Conservation (phyloP, 2,329 filamentous ascomycete species). For the Bipolaris oryzae region DNA sequence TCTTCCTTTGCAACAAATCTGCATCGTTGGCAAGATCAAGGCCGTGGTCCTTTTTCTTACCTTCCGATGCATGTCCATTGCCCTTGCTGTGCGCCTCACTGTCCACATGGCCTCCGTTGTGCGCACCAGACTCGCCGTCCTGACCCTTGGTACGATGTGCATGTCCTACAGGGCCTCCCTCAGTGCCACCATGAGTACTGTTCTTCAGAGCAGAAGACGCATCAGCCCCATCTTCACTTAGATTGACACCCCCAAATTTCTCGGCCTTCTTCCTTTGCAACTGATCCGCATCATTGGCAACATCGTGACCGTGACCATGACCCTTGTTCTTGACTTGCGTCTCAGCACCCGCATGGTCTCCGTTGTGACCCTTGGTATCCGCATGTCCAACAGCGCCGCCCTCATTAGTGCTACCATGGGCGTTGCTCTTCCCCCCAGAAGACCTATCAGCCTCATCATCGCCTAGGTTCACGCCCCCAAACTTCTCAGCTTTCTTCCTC, state of each 20-base stretch:
- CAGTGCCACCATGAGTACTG: neutral
- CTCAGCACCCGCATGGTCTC: neutral
- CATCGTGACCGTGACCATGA: neutral
- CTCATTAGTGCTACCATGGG: neutral
- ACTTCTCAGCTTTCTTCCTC: conserved; percentile 23
- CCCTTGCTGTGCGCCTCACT: neutral
- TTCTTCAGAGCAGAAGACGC: neutral
- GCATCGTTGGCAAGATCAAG: neutral
- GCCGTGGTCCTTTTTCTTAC: neutral
- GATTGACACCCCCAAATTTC: conserved; percentile 21
- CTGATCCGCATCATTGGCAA: conserved; percentile 5
- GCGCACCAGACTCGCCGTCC: neutral
- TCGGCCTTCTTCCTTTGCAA: conserved; percentile 18
- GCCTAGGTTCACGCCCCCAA: conserved; percentile 14
- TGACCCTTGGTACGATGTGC: neutral
- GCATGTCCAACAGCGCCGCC: neutral
- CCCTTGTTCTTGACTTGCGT: neutral
- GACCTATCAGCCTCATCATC: neutral
- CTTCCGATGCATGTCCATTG: neutral
- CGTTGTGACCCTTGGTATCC: neutral
- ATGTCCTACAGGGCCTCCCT: neutral
- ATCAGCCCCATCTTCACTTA: conserved; percentile 1
- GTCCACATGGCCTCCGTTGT: neutral
- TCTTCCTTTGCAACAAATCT: conserved; percentile 14
- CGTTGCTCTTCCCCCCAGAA: neutral